Percentiles rank a stretch among this genome's conserved stretches.
Evolutionary conservation across 2,329 filamentous ascomycete species (phyloP).

Genomic region (Drechslera avenae): DNA sequence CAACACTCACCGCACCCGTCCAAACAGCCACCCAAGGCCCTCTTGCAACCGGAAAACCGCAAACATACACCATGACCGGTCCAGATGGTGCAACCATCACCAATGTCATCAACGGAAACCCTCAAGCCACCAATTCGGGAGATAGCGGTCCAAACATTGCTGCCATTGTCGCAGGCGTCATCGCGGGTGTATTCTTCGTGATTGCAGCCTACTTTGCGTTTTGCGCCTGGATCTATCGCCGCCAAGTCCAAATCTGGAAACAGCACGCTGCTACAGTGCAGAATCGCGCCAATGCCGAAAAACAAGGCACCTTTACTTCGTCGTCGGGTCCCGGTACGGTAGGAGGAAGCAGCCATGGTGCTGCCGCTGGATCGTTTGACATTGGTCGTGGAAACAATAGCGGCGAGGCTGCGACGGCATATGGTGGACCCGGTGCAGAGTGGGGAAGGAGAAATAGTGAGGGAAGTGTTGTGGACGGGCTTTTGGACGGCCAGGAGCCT

Average conservation of each 20-base stretch:
- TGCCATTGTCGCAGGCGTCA: conserved; percentile 62
- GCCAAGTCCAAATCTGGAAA: conserved; percentile 72
- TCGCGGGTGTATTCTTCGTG: conserved; percentile 69
- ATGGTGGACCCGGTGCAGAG: conserved; percentile 29
- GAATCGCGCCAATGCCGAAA: conserved; percentile 56
- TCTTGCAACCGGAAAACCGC: conserved; percentile 70
- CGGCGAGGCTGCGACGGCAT: conserved; percentile 17
- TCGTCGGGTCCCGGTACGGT: conserved; percentile 20
- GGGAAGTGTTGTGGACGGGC: conserved; percentile 60
- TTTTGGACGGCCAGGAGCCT: conserved; percentile 68
- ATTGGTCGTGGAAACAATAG: conserved; percentile 15
- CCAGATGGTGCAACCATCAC: conserved; percentile 51
- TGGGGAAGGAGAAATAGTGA: conserved; percentile 48
- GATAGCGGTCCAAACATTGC: conserved; percentile 54
- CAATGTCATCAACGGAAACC: conserved; percentile 41
- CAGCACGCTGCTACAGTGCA: conserved; percentile 70
- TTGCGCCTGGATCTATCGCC: conserved; percentile 74
- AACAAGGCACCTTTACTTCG: conserved; percentile 35
- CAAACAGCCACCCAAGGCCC: conserved; percentile 70
- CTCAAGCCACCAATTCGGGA: conserved; percentile 15
- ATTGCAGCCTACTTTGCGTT: conserved; percentile 70
- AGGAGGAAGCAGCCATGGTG: conserved; percentile 22
- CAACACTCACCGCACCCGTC: conserved; percentile 69
- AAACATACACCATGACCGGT: conserved; percentile 67
- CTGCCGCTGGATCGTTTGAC: conserved; percentile 27